phyloP scores from a whole-genome alignment of 106 monocot species.

The Allium cepa region DNA sequence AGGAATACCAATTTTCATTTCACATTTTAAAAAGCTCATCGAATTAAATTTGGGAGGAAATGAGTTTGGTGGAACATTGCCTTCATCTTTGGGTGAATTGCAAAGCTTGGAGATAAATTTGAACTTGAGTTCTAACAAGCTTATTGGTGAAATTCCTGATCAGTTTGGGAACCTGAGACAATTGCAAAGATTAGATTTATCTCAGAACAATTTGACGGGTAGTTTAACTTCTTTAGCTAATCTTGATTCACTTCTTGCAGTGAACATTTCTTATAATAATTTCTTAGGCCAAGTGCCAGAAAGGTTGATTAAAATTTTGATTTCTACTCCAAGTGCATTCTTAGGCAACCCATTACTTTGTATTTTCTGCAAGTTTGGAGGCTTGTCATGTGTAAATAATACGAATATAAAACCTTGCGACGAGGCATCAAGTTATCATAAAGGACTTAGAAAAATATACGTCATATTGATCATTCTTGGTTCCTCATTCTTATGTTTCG shows the following conservation, averaged over 20 bases:
- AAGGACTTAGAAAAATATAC: slow-evolving; percentile 17
- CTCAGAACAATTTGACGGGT: slow-evolving; percentile 69
- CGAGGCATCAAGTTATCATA: slow-evolving; percentile 7
- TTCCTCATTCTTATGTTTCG: slow-evolving; percentile 22
- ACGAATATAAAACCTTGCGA: slow-evolving; percentile 31
- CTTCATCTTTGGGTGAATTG: slow-evolving; percentile 48
- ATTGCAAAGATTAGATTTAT: slow-evolving; percentile 62
- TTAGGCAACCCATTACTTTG: slow-evolving; percentile 68
- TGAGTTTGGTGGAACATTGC: slow-evolving; percentile 51
- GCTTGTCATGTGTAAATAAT: slow-evolving; percentile 13
- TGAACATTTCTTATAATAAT: slow-evolving; percentile 75
- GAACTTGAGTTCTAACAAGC: slow-evolving; percentile 63
- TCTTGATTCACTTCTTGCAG: slow-evolving; percentile 27
- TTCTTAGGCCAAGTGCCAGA: slow-evolving; percentile 56
- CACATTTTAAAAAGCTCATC: slow-evolving; percentile 28
- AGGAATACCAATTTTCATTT: slow-evolving; percentile 47
- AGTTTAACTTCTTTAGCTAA: slow-evolving; percentile 22
- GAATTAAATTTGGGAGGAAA: slow-evolving; percentile 70
- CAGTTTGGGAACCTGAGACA: slow-evolving; percentile 29
- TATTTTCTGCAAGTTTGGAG: slow-evolving; percentile 24
- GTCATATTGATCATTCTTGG: slow-evolving; percentile 33
- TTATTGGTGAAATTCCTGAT: slow-evolving; percentile 40
- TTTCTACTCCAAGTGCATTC: slow-evolving; percentile 50
- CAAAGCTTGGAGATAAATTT: slow-evolving; percentile 31
- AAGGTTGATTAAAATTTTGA: slow-evolving; percentile 31